phyloP scores from a whole-genome alignment of 2,329 filamentous ascomycete genomes.

The Sclerotinia borealis region DNA sequence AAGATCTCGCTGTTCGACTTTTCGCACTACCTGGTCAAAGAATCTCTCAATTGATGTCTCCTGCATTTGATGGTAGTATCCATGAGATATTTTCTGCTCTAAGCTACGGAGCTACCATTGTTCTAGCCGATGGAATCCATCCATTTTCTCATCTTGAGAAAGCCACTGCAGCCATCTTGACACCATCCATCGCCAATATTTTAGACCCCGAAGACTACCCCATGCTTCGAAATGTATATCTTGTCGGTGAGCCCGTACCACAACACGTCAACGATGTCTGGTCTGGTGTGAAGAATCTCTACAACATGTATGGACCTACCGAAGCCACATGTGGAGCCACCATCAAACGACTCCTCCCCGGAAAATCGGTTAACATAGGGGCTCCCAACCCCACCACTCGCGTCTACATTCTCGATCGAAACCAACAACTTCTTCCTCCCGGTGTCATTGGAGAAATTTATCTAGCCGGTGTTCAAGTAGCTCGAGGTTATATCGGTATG shows the following conservation, averaged over 20 bases:
- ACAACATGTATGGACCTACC: slow-evolving; percentile 42
- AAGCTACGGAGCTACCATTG: background rate
- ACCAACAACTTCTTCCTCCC: slow-evolving; percentile 27
- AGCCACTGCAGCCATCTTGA: slow-evolving; percentile 5
- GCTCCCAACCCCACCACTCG: slow-evolving; percentile 34
- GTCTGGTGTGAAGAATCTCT: slow-evolving; percentile 29
- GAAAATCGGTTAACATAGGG: slow-evolving; percentile 34
- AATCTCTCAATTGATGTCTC: slow-evolving; percentile 39
- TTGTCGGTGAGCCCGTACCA: slow-evolving; percentile 36
- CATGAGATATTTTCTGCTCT: slow-evolving; percentile 26
- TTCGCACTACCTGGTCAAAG: slow-evolving; percentile 30
- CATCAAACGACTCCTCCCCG: slow-evolving; percentile 28
- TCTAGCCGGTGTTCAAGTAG: slow-evolving; percentile 39
- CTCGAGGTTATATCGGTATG: slow-evolving; percentile 37
- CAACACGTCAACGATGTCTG: slow-evolving; percentile 33
- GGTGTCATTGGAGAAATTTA: slow-evolving; percentile 39
- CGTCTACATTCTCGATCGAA: slow-evolving; percentile 39
- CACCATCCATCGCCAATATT: slow-evolving; percentile 10
- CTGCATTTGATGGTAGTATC: slow-evolving; percentile 40
- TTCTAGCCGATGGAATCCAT: background rate
- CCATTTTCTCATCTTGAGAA: slow-evolving; percentile 10
- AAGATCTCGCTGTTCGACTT: slow-evolving; percentile 32
- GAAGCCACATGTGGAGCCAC: slow-evolving; percentile 35
- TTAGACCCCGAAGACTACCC: slow-evolving; percentile 7
- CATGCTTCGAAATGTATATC: slow-evolving; percentile 27